Evolutionary conservation across 768 basidiomycete genomes (phyloP), one percentile per base, ranked within the genome.

Genomic region (Tylopilus sp.): DNA sequence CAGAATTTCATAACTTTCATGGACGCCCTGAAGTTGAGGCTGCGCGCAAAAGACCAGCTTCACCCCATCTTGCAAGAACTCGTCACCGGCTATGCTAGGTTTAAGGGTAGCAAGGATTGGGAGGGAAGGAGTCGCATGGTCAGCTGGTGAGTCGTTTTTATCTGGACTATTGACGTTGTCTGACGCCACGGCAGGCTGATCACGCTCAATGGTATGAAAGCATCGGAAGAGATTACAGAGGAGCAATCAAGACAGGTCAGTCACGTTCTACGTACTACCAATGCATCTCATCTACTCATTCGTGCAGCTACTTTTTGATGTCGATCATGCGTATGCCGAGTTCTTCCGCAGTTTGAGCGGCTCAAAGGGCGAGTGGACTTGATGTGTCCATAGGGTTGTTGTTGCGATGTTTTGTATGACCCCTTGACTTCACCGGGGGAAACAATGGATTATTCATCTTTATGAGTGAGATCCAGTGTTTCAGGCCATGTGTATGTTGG

Each of bases 1-100:
- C 60, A 98, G 93, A 88, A 85, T 67, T 99, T 98, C 56, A 98
- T 99, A 58, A 98, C 95, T 0, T 95, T 98, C 58, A 97, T 98
- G 91, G 97, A 99, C 60, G 95, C 94, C 1, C 77, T 98, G 23
- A 95, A 94, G 64, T 76, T 98, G 44, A 84, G 88, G 10, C 73
- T 98, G 60, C 82, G 93, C n/a, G 95, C 97, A 3, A 99, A 98
- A 67, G 97, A 98, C 62, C 93, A 97, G 61, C 76, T 99, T 3
- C 95, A 98, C 67, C 94, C 95, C 0, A 83, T 97, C 53, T 67
- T 98, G 40, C 92, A 95, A 57, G 97, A 95, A 58, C 82, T 99
- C n/a, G 92, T 98, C 58, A 90, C 88, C 2, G 86, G 91, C 6
- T 98, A 94, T 65, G 90, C 94, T 6, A 79, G 91, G 43, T 98